Conservation (phyloP, 495 filamentous ascomycete genomes). For the Pseudotulostoma volvatum region DNA sequence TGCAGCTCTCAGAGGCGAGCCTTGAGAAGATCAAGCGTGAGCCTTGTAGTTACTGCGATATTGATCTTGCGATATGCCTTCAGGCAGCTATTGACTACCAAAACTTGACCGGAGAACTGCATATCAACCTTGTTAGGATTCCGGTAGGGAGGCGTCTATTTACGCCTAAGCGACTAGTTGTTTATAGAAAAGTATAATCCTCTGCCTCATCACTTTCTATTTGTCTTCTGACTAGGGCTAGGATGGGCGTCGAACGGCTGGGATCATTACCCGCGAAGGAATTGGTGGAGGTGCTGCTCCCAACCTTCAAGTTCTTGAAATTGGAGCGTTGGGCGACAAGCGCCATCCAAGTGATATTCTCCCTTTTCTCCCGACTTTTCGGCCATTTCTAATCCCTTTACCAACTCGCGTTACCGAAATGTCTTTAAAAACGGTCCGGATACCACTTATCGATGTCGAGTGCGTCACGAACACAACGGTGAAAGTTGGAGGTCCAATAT, state of each 20-base stretch:
- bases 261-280: constrained; percentile 64
- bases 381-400: constrained; percentile 40
- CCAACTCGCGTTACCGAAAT: constrained; percentile 41
- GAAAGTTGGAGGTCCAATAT: constrained; percentile 37
- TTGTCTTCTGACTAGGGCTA: constrained; percentile 23
- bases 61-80: constrained; percentile 63
- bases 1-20: constrained; percentile 84
- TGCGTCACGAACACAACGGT: constrained; percentile 61
- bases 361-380: constrained; percentile 56
- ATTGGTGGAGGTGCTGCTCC: constrained; percentile 42
- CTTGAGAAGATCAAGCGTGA: constrained; percentile 79
- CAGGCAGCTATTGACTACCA: constrained; percentile 63
- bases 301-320: constrained; percentile 59
- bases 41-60: constrained; percentile 65
- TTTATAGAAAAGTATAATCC: constrained; percentile 41
- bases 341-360: constrained; percentile 64
- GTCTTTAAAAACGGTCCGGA: constrained; percentile 40
- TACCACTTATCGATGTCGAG: constrained; percentile 60
- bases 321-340: constrained; percentile 41
- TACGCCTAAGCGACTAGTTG: constrained; percentile 50
- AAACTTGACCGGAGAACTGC: constrained; percentile 53
- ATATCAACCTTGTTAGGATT: constrained; percentile 50
- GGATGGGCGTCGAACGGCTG: constrained; percentile 64
- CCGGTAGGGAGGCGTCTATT: constrained; percentile 73
- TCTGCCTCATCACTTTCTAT: not conserved